Base-by-base conservation (phyloP, 2,329 filamentous ascomycete species). In the Talaromyces verruculosus region DNA sequence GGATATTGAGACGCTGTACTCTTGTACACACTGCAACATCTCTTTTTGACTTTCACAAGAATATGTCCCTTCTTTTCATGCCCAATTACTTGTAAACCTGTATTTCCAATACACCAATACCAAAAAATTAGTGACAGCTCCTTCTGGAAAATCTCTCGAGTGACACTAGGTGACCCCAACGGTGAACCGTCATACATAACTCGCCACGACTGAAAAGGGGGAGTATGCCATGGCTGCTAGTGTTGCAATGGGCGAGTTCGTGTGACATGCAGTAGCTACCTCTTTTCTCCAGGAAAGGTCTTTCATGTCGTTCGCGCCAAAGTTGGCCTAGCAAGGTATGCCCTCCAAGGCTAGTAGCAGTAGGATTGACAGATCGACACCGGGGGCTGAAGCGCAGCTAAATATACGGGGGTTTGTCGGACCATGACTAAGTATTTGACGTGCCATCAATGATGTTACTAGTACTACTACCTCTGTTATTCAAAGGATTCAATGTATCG, bases 351-450 rank as follows among this genome's bases (percentile, higher is more conserved):
- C 30, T 33, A 8, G n/a, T 35, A 15, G 30, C 1, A n/a, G 5
- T 7, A 37, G 30, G 51, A 39, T 57, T 57, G 53, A 11, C 53
- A 37, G 53, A 57, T 39, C 33, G 30, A 37, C 33, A 39, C 53
- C 5, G 33, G 53, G 53, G 33, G 53, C 53, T 57, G 53, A 57
- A 37, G n/a, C 25, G 33, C 53, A 57, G 53, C 11, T 37, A 53
- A 22, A 57, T 37, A 22, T 57, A 39, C 11, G 53, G 6, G 11
- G 33, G 10, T 37, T 22, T 57, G 53, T 57, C 30, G 33, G 33
- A 57, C 30, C 25, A 22, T 57, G 51, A 5, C 30, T 57, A 37
- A 13, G 17, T 55, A 22, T 8, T 7, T 37, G 30, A n/a, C 17
- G 8, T 35, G 11, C 47, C 13, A 6, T 6, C 11, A 30, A 51